These are phyloP conservation scores for Drechslerella dactyloides DNA, from an alignment of 2,329 filamentous ascomycete genomes.

Conservation along the genomic window DNA sequence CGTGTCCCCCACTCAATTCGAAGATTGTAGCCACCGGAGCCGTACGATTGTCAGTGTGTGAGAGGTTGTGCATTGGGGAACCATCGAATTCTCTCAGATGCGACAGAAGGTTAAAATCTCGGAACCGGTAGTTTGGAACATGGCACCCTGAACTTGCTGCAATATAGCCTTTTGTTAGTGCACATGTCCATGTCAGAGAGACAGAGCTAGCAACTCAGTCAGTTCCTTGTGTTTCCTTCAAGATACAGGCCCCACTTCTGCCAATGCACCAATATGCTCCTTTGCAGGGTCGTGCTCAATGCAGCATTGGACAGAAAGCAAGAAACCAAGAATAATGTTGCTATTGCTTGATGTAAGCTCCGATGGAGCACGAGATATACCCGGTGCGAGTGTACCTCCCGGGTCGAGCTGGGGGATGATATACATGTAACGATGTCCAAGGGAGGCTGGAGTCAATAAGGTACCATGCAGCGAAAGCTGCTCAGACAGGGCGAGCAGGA, in stretches of 20 bases:
- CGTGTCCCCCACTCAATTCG: background rate
- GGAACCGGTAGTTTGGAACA: slow-evolving; percentile 47
- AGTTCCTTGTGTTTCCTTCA: slow-evolving; percentile 3
- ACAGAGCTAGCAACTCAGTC: slow-evolving; percentile 20
- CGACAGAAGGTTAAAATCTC: slow-evolving; percentile 50
- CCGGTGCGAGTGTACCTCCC: slow-evolving; percentile 25
- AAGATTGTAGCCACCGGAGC: background rate
- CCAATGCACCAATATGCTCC: slow-evolving; percentile 23
- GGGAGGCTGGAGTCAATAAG: slow-evolving; percentile 40
- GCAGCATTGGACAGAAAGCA: slow-evolving; percentile 38
- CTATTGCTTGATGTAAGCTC: slow-evolving; percentile 20
- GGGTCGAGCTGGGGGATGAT: slow-evolving; percentile 37
- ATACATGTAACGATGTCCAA: slow-evolving; percentile 20
- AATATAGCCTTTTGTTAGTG: slow-evolving; percentile 36
- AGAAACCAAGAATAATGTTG: slow-evolving; percentile 7
- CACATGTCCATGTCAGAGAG: slow-evolving; percentile 8
- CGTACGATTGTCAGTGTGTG: background rate
- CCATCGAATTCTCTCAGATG: slow-evolving; percentile 23
- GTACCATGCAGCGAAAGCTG: slow-evolving; percentile 13
- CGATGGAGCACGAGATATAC: slow-evolving; percentile 31
- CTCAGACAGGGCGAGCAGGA: background rate
- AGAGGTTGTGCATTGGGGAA: slow-evolving; percentile 3
- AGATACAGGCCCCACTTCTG: slow-evolving; percentile 35
- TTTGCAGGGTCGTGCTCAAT: slow-evolving; percentile 38
- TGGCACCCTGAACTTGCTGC: slow-evolving; percentile 44